Evolutionary conservation across 768 basidiomycete species (phyloP), one percentile per base, ranked within the genome.

Genomic region (Gymnopilus junonius): DNA sequence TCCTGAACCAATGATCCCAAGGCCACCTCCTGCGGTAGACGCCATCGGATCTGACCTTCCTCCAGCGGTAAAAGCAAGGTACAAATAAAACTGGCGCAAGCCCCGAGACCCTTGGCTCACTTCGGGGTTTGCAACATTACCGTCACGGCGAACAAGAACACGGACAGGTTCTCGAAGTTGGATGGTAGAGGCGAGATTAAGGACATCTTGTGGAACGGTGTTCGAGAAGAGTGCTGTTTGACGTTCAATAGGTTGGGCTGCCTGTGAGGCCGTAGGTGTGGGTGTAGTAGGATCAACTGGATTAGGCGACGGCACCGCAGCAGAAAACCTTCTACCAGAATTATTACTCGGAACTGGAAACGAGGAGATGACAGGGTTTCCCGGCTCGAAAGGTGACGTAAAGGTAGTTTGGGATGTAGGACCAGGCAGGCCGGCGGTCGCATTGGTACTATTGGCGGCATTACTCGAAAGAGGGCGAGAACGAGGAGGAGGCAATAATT

Each of bases 191-290:
- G 95, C 95, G 42, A 99, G 89, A 74, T 96, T 98, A 65, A 99
- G 86, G 11, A 99, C 97, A 72, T 99, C 97, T 73, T 97, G 95
- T 15, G 95, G 97, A 17, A 97, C 96, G 2, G 97, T 99, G 74
- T 99, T 99, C 37, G 95, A 97, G 77, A 98, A 98, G n/a, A 94
- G 81, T 7, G 93, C 94, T 4, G 94, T 94, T 75, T 96, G 95
- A 25, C 95, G 89, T 67, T 96, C 94, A 50, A 91, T 83, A 1
- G 72, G 64, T 45, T 70, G 74, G 23, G 80, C 83, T 0, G 72
- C 63, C 46, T 70, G 74, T 21, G 80, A 65, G 21, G 74, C 69
- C n/a, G 70, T 76, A 21, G 70, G 71, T 32, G 71, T 69, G 29
- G 56, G 63, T 3, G 65, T 50, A 20, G 61, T 58, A 25, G 66